Evolutionary conservation across 768 basidiomycete species (phyloP).

Genomic region (Serendipita indica): DNA sequence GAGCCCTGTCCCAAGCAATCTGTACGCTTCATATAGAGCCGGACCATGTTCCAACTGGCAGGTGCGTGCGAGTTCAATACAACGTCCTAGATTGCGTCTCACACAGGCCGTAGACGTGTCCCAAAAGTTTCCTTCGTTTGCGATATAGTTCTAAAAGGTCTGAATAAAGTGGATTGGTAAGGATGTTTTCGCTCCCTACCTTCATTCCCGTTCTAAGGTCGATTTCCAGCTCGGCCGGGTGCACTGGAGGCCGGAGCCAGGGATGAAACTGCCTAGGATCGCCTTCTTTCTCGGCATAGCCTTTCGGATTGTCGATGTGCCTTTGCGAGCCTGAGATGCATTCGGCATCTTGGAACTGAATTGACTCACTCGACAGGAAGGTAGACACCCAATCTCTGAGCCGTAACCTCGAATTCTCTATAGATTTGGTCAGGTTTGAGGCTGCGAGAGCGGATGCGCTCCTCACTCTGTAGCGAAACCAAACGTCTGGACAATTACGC

Average conservation of each 20-base stretch:
- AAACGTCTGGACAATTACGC: constrained; percentile 33
- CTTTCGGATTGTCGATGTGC: constrained; percentile 25
- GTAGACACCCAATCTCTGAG: constrained; percentile 62
- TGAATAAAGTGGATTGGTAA: too few relatives aligned
- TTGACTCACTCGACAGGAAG: constrained; percentile 37
- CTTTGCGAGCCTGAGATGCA: too few relatives aligned
- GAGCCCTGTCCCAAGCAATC: constrained; percentile 47
- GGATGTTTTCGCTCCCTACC: constrained; percentile 28
- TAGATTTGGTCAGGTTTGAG: too few relatives aligned
- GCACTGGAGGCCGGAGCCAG: constrained; percentile 59
- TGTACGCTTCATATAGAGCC: constrained; percentile 41
- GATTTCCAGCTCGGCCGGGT: constrained; percentile 54
- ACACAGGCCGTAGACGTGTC: constrained; percentile 61
- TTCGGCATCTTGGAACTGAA: neutral
- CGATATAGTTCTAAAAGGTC: constrained; percentile 55
- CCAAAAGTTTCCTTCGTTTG: constrained; percentile 50
- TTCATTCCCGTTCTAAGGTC: constrained; percentile 73
- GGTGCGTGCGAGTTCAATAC: constrained; percentile 53
- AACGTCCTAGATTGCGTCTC: constrained; percentile 42
- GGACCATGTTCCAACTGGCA: constrained; percentile 37
- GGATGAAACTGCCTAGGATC: constrained; percentile 60
- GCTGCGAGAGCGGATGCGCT: too few relatives aligned
- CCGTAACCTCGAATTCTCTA: constrained; percentile 59
- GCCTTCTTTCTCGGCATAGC: constrained; percentile 51
- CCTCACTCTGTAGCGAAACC: constrained; percentile 49